These are phyloP conservation scores for Lecanicillium sp. DNA, from an alignment of 2,329 filamentous ascomycete species.

Conservation along the genomic window DNA sequence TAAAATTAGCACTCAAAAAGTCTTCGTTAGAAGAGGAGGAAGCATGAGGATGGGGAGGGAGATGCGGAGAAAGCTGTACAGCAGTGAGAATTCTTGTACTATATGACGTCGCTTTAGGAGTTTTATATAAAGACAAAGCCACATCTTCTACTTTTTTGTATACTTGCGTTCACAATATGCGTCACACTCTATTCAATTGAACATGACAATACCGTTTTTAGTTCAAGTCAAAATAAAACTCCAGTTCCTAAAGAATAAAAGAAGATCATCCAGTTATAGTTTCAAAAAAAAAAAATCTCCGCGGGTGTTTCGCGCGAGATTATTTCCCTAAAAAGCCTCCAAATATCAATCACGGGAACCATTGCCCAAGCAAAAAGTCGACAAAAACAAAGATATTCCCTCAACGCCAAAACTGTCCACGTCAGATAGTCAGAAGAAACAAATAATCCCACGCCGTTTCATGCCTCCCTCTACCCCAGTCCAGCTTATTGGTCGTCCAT, in stretches of 20 bases:
- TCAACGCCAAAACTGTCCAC: conserved; percentile 25
- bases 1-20: conserved; percentile 22
- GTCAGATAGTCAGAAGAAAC: neutral
- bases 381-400: conserved; percentile 13
- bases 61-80: conserved; percentile 17
- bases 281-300: neutral
- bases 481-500: conserved; percentile 32
- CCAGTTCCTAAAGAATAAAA: neutral
- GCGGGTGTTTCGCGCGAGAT: too few species aligned
- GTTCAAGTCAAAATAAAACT: neutral
- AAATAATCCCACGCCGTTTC: neutral
- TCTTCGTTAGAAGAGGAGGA: neutral
- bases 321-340: neutral
- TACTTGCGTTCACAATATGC: neutral
- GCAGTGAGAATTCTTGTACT: neutral
- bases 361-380: neutral
- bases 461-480: neutral
- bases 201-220: neutral
- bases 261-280: neutral
- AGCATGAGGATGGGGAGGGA: neutral
- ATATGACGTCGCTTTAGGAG: conserved; percentile 15
- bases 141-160: conserved; percentile 11
- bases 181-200: too few species aligned
- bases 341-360: neutral
- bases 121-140: conserved; percentile 18